A percentile compares a stretch with the other conserved stretches of the same genome.
phyloP scores from a whole-genome alignment of 768 basidiomycete species.

The Tricholoma sp. region DNA sequence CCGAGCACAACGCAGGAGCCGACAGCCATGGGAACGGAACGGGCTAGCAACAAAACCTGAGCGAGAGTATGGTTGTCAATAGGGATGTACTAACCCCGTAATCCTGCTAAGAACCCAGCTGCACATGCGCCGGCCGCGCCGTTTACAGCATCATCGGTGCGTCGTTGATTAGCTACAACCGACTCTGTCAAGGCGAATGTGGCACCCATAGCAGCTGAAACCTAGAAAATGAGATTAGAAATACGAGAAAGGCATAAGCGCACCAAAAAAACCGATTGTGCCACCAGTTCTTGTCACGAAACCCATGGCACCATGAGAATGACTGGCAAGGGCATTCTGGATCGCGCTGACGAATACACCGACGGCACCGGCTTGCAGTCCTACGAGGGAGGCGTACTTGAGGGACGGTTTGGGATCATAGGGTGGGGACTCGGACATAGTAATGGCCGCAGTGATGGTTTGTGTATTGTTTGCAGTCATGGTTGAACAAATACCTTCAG shows the following conservation, averaged over 20 bases:
- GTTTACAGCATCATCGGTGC: constrained; percentile 75
- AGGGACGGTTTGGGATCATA: constrained; percentile 51
- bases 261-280: constrained; percentile 90
- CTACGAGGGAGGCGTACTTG: constrained; percentile 49
- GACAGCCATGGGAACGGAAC: constrained; percentile 78
- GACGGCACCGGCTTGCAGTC: constrained; percentile 59
- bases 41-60: constrained; percentile 40
- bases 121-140: constrained; percentile 87
- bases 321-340: constrained; percentile 77
- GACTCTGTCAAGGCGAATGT: constrained; percentile 82
- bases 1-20: constrained; percentile 77
- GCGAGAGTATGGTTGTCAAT: not conserved
- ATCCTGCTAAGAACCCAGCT: constrained; percentile 86
- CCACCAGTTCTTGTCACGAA: constrained; percentile 84
- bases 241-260: constrained; percentile 21
- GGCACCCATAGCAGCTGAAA: constrained; percentile 81
- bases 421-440: constrained; percentile 6
- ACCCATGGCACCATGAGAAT: constrained; percentile 77
- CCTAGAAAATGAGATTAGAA: not conserved
- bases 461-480: constrained; percentile 16
- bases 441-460: constrained; percentile 23
- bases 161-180: constrained; percentile 72
- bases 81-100: constrained; percentile 53
- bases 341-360: constrained; percentile 62
- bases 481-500: not conserved